phyloP scores from a whole-genome alignment of 441 rosid genomes.

The Hura crepitans region DNA sequence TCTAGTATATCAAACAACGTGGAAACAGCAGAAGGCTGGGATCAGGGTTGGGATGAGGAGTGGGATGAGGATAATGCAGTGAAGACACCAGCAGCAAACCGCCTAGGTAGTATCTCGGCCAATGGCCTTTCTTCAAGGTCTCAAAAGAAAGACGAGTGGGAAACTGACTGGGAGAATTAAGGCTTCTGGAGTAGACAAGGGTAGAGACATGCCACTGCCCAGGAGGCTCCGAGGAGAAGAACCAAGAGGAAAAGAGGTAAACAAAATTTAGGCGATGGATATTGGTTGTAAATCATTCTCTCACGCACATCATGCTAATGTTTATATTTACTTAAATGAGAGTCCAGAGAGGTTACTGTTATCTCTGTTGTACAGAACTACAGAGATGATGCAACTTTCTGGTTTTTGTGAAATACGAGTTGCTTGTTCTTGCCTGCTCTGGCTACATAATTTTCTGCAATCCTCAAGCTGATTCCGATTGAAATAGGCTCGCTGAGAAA shows the following conservation, averaged over 20 bases:
- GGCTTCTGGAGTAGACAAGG: not conserved
- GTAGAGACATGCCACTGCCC: not conserved
- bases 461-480: too few relatives aligned
- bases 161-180: slow-evolving; percentile 72
- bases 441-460: not conserved
- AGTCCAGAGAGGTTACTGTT: slow-evolving; percentile 13
- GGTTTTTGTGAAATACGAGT: slow-evolving; percentile 20
- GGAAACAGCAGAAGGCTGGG: slow-evolving; percentile 86
- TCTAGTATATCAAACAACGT: slow-evolving; percentile 37
- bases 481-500: too few relatives aligned
- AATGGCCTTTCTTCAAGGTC: slow-evolving; percentile 72
- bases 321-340: slow-evolving; percentile 5
- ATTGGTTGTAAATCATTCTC: slow-evolving; percentile 27
- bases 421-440: slow-evolving; percentile 8
- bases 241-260: slow-evolving; percentile 15
- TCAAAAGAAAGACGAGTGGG: slow-evolving; percentile 71
- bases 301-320: slow-evolving; percentile 19
- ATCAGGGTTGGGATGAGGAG: slow-evolving; percentile 84
- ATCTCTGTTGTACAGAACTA: too few relatives aligned
- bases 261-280: slow-evolving; percentile 22
- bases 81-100: slow-evolving; percentile 54
- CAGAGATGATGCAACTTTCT: too few relatives aligned
- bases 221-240: not conserved
- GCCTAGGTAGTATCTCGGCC: slow-evolving; percentile 50
- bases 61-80: slow-evolving; percentile 86